These are phyloP conservation scores for Microthlaspi erraticum DNA, from an alignment of 345 rosid genomes.

Conservation along the genomic window DNA sequence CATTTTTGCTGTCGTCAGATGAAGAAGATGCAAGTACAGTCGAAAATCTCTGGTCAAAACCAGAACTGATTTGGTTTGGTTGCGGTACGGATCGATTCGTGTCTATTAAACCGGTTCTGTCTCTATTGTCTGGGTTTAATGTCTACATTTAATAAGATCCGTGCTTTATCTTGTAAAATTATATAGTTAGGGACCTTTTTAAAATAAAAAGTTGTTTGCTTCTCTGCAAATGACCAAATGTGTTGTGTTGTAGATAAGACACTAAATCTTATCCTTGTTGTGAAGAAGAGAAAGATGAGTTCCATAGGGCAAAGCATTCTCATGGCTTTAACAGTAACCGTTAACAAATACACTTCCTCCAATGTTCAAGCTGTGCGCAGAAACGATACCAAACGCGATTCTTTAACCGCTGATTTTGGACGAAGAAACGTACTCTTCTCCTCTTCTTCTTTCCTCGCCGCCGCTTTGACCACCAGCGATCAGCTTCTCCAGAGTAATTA, in stretches of 20 bases:
- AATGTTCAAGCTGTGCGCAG: conserved; percentile 72
- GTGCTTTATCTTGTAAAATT: background rate
- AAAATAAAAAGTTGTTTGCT: conserved; percentile 9
- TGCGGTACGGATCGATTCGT: background rate
- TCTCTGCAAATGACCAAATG: background rate
- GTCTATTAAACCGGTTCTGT: conserved; percentile 18
- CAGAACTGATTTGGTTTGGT: background rate
- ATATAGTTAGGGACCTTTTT: conserved; percentile 4
- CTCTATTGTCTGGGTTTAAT: background rate
- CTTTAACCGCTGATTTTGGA: conserved; percentile 42
- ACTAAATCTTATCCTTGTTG: conserved; percentile 34
- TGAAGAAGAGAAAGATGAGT: conserved; percentile 39
- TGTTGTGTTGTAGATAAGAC: conserved; percentile 31
- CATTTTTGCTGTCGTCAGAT: conserved; percentile 43
- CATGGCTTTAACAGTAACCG: conserved; percentile 92
- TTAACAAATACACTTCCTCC: conserved; percentile 82
- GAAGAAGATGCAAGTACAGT: conserved; percentile 35
- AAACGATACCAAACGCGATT: conserved; percentile 47
- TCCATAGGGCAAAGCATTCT: conserved; percentile 74
- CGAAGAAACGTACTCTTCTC: conserved; percentile 71
- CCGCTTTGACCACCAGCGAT: conserved; percentile 53
- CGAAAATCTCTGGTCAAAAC: conserved; percentile 18
- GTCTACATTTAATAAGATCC: background rate
- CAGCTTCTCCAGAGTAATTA: conserved; percentile 74
- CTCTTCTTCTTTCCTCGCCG: conserved; percentile 58